Conservation (phyloP, 1,139 yeast genomes). For the Saccharomyces pastorianus region DNA sequence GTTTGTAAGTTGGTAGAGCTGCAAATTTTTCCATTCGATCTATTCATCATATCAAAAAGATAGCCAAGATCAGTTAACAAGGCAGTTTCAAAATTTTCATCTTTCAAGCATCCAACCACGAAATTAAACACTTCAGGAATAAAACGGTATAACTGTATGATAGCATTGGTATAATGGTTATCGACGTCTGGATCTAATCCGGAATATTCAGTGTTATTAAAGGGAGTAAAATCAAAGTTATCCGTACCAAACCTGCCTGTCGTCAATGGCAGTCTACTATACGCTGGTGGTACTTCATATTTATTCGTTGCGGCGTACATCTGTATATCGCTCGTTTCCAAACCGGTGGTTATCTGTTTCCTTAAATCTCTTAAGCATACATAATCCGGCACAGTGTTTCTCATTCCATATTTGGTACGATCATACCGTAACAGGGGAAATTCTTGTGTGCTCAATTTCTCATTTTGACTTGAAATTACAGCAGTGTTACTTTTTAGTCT, state of each 20-base stretch:
- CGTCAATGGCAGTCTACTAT: slow-evolving; percentile 63
- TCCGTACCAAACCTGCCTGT: slow-evolving; percentile 89
- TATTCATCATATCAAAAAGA: slow-evolving; percentile 81
- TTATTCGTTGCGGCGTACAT: slow-evolving; percentile 25
- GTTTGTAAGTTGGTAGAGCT: slow-evolving; percentile 45
- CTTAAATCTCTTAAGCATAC: slow-evolving; percentile 59
- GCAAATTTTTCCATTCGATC: slow-evolving; percentile 55
- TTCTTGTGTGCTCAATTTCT: slow-evolving; percentile 4
- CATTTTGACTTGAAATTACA: background rate
- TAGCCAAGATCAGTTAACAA: slow-evolving; percentile 78
- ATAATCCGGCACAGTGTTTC: slow-evolving; percentile 45
- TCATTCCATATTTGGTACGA: slow-evolving; percentile 45
- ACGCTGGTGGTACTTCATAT: slow-evolving; percentile 58
- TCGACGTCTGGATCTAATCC: slow-evolving; percentile 85
- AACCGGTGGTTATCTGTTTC: slow-evolving; percentile 21
- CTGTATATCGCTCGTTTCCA: slow-evolving; percentile 17
- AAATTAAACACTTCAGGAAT: slow-evolving; percentile 64
- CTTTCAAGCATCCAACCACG: slow-evolving; percentile 47
- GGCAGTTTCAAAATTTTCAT: slow-evolving; percentile 45
- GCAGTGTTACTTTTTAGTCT: slow-evolving; percentile 2
- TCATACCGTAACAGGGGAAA: slow-evolving; percentile 38
- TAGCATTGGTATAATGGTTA: slow-evolving; percentile 71
- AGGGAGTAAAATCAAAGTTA: slow-evolving; percentile 84
- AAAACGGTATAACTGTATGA: slow-evolving; percentile 76
- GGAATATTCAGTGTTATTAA: slow-evolving; percentile 63